Evolutionary conservation across 2,329 filamentous ascomycete species (phyloP).

Genomic region (Dissoconium aciculare): DNA sequence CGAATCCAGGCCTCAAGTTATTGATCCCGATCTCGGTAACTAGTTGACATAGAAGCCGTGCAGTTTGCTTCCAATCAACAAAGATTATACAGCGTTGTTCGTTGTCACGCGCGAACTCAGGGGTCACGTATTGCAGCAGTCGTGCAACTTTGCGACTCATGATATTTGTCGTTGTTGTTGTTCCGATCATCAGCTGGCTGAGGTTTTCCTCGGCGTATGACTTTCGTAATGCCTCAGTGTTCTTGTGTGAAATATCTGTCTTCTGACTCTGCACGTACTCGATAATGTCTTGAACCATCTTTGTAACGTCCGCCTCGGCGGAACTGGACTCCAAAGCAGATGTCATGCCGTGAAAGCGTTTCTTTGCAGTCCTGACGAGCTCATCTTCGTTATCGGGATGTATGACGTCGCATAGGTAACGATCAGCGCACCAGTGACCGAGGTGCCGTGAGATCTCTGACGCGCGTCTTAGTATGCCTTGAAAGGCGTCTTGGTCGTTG

Average conservation of each 20-base stretch:
- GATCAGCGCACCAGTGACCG: slow-evolving; percentile 73
- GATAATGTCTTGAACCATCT: slow-evolving; percentile 44
- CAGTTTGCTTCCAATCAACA: slow-evolving; percentile 64
- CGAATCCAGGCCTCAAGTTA: slow-evolving; percentile 44
- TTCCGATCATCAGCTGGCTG: slow-evolving; percentile 2
- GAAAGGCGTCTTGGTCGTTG: slow-evolving; percentile 38
- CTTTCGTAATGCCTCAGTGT: too few relatives aligned
- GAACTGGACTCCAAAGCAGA: too few relatives aligned
- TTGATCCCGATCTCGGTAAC: slow-evolving; percentile 44
- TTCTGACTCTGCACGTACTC: slow-evolving; percentile 23
- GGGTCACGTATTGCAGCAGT: slow-evolving; percentile 45
- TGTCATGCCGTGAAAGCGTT: too few relatives aligned
- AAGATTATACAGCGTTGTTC: slow-evolving; percentile 72
- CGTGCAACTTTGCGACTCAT: slow-evolving; percentile 62
- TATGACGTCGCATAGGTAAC: slow-evolving; percentile 31
- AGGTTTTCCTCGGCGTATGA: neutral
- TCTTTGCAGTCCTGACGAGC: too few relatives aligned
- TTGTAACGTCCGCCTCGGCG: too few relatives aligned
- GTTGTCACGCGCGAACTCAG: slow-evolving; percentile 45
- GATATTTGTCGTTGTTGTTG: slow-evolving; percentile 1
- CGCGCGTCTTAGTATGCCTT: slow-evolving; percentile 45
- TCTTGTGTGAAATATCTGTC: too few relatives aligned
- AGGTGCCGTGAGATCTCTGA: slow-evolving; percentile 48
- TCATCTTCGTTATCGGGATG: slow-evolving; percentile 10
- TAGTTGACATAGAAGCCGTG: slow-evolving; percentile 54